Percentiles rank a stretch among this genome's conserved stretches.
phyloP scores from a whole-genome alignment of 306 rosid species.

The Mucuna pruriens region DNA sequence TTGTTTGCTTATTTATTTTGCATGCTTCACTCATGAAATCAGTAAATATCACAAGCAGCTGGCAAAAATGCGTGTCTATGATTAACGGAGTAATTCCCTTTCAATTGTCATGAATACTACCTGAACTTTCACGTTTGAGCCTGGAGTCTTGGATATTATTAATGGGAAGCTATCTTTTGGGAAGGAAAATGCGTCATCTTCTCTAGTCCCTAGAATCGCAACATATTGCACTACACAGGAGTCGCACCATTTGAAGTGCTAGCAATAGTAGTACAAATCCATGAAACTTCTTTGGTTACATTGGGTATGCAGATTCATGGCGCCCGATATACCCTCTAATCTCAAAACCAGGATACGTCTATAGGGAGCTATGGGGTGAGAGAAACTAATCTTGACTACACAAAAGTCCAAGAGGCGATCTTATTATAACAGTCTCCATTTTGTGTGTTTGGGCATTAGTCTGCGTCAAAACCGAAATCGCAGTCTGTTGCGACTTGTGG shows the following conservation, averaged over 20 bases:
- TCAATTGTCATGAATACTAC: slow-evolving; percentile 21
- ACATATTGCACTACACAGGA: neutral
- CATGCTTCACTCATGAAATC: neutral
- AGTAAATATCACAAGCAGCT: neutral
- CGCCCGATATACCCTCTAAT: neutral
- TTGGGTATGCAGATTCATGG: neutral
- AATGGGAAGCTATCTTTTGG: slow-evolving; percentile 46
- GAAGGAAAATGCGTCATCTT: neutral
- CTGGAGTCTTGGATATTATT: slow-evolving; percentile 37
- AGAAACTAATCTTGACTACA: neutral
- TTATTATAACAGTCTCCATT: neutral
- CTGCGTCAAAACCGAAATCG: neutral
- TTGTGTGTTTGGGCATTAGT: neutral
- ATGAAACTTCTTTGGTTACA: neutral
- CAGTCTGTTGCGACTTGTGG: neutral
- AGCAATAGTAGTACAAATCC: neutral
- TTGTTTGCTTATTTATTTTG: neutral
- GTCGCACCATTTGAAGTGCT: neutral
- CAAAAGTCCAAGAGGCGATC: neutral
- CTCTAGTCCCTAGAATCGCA: neutral
- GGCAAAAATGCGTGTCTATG: neutral
- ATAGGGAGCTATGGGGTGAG: neutral
- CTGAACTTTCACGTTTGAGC: slow-evolving; percentile 42
- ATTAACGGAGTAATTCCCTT: neutral
- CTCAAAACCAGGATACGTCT: neutral